Evolutionary conservation across 306 rosid genomes (phyloP).

Genomic region (Gastrolobium villosum): DNA sequence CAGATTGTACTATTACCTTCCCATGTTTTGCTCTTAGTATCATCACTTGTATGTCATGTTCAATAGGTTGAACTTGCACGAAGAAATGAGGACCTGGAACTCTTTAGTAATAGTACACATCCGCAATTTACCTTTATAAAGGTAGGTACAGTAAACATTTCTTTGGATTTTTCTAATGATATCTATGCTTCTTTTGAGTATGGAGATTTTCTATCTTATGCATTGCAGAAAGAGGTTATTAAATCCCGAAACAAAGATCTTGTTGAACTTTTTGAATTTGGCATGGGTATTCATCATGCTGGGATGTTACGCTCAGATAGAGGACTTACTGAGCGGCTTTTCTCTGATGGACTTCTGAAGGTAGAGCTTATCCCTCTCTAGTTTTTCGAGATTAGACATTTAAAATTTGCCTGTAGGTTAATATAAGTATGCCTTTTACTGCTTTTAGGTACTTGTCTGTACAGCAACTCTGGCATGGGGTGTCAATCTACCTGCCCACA

Average conservation of each 20-base stretch:
- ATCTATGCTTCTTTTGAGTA: constrained; percentile 38
- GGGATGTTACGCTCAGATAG: constrained; percentile 98
- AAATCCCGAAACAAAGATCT: constrained; percentile 97
- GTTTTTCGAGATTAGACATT: constrained; percentile 29
- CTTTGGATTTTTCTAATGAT: constrained; percentile 33
- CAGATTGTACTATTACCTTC: constrained; percentile 35
- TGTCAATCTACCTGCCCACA: constrained; percentile 98
- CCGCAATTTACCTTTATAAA: constrained; percentile 73
- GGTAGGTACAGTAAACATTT: constrained; percentile 58
- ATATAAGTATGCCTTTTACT: constrained; percentile 42
- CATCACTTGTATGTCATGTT: constrained; percentile 46
- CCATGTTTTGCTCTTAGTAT: constrained; percentile 41
- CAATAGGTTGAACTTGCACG: constrained; percentile 87
- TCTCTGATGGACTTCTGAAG: constrained; percentile 92
- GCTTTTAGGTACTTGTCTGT: constrained; percentile 90
- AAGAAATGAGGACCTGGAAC: constrained; percentile 71
- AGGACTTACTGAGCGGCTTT: constrained; percentile 94
- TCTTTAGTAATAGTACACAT: constrained; percentile 74
- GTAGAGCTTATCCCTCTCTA: constrained; percentile 53
- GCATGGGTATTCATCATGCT: constrained; percentile 95
- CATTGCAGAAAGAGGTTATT: constrained; percentile 81
- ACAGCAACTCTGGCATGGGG: constrained; percentile 99
- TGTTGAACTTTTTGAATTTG: constrained; percentile 86
- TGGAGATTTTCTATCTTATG: constrained; percentile 47
- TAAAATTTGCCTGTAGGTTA: constrained; percentile 17